phyloP scores from a whole-genome alignment of 805 yeast genomes.

The Citeromyces nyonsensis region DNA sequence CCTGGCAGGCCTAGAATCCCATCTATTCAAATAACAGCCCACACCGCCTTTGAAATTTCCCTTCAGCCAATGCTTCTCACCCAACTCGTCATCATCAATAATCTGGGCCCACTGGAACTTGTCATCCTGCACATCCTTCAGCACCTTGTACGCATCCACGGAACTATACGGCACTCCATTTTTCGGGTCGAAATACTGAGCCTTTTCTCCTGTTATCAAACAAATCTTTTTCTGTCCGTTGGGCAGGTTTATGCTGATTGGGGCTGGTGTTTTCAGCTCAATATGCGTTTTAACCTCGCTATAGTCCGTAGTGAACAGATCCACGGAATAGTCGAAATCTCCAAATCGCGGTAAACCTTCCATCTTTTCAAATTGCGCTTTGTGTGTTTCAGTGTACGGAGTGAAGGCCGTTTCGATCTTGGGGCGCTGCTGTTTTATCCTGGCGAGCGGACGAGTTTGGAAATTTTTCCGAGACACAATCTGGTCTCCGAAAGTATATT shows the following conservation, averaged over 20 bases:
- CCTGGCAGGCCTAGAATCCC: constrained; percentile 41
- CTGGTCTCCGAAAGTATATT: constrained; percentile 46
- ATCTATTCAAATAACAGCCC: constrained; percentile 23
- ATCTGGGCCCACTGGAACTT: constrained; percentile 36
- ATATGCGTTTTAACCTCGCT: constrained; percentile 30
- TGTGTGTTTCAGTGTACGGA: constrained; percentile 3
- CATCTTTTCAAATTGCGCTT: constrained; percentile 22
- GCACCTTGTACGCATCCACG: constrained; percentile 62
- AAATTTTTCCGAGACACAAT: constrained; percentile 33
- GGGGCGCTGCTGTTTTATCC: constrained; percentile 2
- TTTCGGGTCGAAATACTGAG: constrained; percentile 76
- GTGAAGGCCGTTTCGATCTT: constrained; percentile 5
- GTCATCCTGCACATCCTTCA: constrained; percentile 39
- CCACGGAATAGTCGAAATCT: constrained; percentile 23
- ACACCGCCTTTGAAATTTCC: constrained; percentile 16
- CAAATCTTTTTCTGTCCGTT: constrained; percentile 56
- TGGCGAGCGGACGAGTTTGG: constrained; percentile 33
- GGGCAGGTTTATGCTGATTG: constrained; percentile 57
- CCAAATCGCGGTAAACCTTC: constrained; percentile 49
- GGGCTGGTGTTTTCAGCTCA: constrained; percentile 52
- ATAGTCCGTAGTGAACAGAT: constrained; percentile 25
- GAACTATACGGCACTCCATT: constrained; percentile 79
- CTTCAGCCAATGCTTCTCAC: too few species aligned
- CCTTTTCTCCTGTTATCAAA: constrained; percentile 63
- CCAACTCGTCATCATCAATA: constrained; percentile 31